These are phyloP conservation scores for Epicoccum nigrum DNA, from an alignment of 2,329 filamentous ascomycete genomes.

Conservation along the genomic window DNA sequence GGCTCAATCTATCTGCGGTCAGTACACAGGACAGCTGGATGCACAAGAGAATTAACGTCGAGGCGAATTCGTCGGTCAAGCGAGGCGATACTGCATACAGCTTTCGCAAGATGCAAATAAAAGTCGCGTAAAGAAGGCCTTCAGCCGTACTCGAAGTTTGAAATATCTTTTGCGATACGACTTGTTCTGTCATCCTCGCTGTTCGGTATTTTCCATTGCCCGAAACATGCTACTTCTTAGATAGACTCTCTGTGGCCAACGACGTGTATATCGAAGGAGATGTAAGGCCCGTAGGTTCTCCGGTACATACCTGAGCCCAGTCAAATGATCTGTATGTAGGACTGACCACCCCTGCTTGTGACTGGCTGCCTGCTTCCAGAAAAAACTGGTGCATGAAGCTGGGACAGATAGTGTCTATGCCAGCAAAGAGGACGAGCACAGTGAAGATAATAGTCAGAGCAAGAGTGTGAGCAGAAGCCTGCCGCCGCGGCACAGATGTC, in stretches of 20 bases:
- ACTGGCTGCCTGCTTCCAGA: slow-evolving; percentile 7
- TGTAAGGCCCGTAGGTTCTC: slow-evolving; percentile 4
- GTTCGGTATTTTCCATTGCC: no score
- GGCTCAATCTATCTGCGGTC: slow-evolving; percentile 32
- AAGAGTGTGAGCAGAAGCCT: slow-evolving; percentile 10
- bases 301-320: slow-evolving; percentile 33
- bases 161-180: no score
- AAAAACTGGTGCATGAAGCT: slow-evolving; percentile 17
- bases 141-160: neutral
- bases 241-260: no score
- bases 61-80: neutral
- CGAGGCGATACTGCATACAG: slow-evolving; percentile 2
- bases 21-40: slow-evolving; percentile 7
- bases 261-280: neutral
- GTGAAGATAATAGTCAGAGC: slow-evolving; percentile 24
- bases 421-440: slow-evolving; percentile 26
- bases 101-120: neutral
- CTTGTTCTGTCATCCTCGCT: no score
- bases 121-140: neutral
- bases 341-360: neutral
- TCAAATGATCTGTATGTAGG: slow-evolving; percentile 20
- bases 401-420: slow-evolving; percentile 27
- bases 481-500: slow-evolving; percentile 16
- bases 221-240: no score
- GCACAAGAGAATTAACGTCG: neutral